Percentiles rank a stretch among this genome's conserved stretches.
Evolutionary conservation across 2,329 filamentous ascomycete genomes (phyloP).

Genomic region (Penicillium oxalicum): DNA sequence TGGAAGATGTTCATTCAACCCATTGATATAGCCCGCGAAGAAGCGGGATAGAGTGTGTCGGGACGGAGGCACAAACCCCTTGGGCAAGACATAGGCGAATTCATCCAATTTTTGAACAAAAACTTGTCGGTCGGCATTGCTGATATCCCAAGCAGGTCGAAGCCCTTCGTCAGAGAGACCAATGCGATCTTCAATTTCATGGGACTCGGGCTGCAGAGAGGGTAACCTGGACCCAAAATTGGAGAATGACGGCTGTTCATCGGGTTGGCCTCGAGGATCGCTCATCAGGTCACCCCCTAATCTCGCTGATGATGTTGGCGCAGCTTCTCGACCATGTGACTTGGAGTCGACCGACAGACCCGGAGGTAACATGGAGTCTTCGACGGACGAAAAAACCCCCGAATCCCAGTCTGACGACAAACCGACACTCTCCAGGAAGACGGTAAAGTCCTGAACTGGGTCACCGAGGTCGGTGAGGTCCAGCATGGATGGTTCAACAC

Average conservation of each 20-base stretch:
- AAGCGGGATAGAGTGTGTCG: conserved; percentile 45
- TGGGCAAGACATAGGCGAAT: conserved; percentile 43
- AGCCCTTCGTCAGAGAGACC: conserved; percentile 39
- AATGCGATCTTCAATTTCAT: conserved; percentile 41
- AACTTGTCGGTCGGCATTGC: conserved; percentile 41
- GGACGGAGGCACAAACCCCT: conserved; percentile 45
- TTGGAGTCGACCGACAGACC: conserved; percentile 35
- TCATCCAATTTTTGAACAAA: conserved; percentile 43
- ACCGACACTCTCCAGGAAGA: conserved; percentile 46
- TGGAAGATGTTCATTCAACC: conserved; percentile 47
- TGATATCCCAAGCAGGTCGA: conserved; percentile 43
- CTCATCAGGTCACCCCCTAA: conserved; percentile 36
- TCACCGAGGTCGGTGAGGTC: conserved; percentile 44
- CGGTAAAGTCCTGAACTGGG: conserved; percentile 45
- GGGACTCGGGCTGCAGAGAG: conserved; percentile 43
- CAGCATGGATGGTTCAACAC: conserved; percentile 41
- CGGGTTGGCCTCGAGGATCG: conserved; percentile 33
- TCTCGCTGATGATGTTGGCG: conserved; percentile 21
- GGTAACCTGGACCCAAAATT: conserved; percentile 45
- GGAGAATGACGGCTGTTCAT: conserved; percentile 43
- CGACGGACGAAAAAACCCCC: conserved; percentile 41
- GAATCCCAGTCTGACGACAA: conserved; percentile 47
- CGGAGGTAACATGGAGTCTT: conserved; percentile 35
- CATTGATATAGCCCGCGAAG: conserved; percentile 48
- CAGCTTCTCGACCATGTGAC: conserved; percentile 25